phyloP scores from a whole-genome alignment of 805 yeast genomes.

The Kazachstania viticola region DNA sequence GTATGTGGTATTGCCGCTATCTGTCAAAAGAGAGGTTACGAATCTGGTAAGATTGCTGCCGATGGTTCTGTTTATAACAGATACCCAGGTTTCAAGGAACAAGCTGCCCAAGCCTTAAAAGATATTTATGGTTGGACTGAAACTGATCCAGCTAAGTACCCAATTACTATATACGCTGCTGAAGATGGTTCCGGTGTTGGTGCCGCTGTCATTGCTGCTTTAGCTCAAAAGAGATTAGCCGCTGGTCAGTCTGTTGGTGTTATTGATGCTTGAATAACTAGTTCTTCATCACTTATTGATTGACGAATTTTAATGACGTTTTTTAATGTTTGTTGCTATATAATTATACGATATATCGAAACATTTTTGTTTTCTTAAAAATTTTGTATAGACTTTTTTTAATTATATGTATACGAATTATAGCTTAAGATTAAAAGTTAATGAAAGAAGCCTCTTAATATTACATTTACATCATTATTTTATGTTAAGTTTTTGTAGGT shows the following conservation, averaged over 20 bases:
- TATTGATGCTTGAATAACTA: constrained; percentile 9
- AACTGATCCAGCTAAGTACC: constrained; percentile 41
- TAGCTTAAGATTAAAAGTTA: background rate
- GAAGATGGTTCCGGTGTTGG: constrained; percentile 99
- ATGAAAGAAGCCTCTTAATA: background rate
- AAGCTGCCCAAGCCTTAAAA: constrained; percentile 79
- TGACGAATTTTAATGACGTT: background rate
- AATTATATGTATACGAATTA: background rate
- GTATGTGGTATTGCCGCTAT: constrained; percentile 94
- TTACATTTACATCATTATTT: too few relatives aligned
- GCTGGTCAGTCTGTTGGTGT: constrained; percentile 61
- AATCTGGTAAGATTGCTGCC: constrained; percentile 81
- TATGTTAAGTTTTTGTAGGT: too few relatives aligned
- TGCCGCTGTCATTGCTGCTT: constrained; percentile 95
- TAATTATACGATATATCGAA: background rate
- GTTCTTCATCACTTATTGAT: background rate
- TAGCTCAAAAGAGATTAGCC: constrained; percentile 69
- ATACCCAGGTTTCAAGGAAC: constrained; percentile 82
- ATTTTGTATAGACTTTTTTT: background rate
- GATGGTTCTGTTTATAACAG: constrained; percentile 93
- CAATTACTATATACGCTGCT: constrained; percentile 79
- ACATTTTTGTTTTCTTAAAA: background rate
- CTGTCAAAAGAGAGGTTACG: constrained; percentile 71
- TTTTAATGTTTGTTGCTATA: background rate
- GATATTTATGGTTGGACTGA: constrained; percentile 77